These are phyloP conservation scores for Exophiala sp. DNA, from an alignment of 2,329 filamentous ascomycete species.

Conservation along the genomic window DNA sequence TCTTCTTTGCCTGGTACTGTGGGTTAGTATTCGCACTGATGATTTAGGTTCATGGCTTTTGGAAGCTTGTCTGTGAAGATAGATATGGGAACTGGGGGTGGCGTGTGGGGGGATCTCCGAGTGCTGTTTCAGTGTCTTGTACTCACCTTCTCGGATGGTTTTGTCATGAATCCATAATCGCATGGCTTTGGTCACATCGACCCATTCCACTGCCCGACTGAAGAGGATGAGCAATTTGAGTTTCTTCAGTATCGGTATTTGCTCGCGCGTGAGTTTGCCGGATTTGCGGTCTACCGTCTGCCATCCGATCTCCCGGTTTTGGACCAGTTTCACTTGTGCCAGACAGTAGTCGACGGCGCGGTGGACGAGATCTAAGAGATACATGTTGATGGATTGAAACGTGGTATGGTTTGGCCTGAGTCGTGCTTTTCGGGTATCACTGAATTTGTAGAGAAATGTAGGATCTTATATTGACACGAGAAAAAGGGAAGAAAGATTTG, in stretches of 20 bases:
- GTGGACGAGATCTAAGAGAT: not conserved
- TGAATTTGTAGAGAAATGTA: too few species aligned
- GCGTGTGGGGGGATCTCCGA: too few species aligned
- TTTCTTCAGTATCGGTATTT: conserved; percentile 39
- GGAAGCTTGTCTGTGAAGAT: too few species aligned
- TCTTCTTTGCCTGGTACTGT: conserved; percentile 67
- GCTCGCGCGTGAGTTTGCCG: conserved; percentile 36
- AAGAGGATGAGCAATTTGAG: conserved; percentile 40
- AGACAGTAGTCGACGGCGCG: not conserved
- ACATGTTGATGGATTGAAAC: not conserved
- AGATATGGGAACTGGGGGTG: too few species aligned
- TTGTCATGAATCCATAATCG: conserved; percentile 37
- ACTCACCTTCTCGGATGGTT: conserved; percentile 32
- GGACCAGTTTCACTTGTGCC: conserved; percentile 21
- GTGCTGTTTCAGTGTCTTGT: too few species aligned
- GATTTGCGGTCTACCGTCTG: conserved; percentile 34
- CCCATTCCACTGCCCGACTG: conserved; percentile 40
- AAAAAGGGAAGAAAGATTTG: too few species aligned
- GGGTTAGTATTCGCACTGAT: too few species aligned
- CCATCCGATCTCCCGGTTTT: conserved; percentile 34
- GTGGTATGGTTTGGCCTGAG: too few species aligned
- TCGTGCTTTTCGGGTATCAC: too few species aligned
- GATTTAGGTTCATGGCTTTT: too few species aligned
- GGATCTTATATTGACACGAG: too few species aligned
- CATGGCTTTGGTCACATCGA: conserved; percentile 37